Base-by-base conservation (phyloP, 345 rosid species). In the Cardamine occulta region DNA sequence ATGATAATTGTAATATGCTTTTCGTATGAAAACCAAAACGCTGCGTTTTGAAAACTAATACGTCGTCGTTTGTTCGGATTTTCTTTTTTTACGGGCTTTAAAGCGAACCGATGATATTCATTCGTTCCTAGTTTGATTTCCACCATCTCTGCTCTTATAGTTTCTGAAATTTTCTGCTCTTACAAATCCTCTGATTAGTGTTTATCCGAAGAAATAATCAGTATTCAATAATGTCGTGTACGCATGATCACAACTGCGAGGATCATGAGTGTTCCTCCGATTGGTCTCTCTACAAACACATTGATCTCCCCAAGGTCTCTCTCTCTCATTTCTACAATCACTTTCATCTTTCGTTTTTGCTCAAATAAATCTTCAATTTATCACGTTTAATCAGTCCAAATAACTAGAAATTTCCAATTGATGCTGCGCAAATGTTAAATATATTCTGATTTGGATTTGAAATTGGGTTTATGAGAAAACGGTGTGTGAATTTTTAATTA, bases 261-360 rank as follows among this genome's bases (percentile, higher is more conserved):
- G 99, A 88, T 74, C 84, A 89, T 63, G 97, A 94, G 82, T 94
- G 97, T 74, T 94, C 97, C 49, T 82, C 97, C 39, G 87, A 85
- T 73, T 94, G 97, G 97, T 91, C 97, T 68, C 99, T 94, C 57
- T 94, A 88, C 88, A 89, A 91, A 67, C 93, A 91, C 85, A 85
- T 94, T 69, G 97, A 94, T 82, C 87, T 91, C 57, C 57, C 97
- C 60, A 91, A 89, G 96, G 99, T 86, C 62, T 70, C 66, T 40
- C 31, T 40, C 55, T 55, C 51, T 45, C n/a, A 61, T 32, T 12
- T 58, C 15, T 15, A 14, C 28, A 0, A 40, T 34, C 24, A 2
- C 45, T 54, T 56, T 8, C 37, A 10, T 45, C 1, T 34, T 31
- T 45, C 8, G 18, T 51, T 51, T 28, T 18, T 40, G n/a, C 21